Evolutionary conservation across 768 basidiomycete genomes (phyloP).

Genomic region (Podaxis carcinomalis): DNA sequence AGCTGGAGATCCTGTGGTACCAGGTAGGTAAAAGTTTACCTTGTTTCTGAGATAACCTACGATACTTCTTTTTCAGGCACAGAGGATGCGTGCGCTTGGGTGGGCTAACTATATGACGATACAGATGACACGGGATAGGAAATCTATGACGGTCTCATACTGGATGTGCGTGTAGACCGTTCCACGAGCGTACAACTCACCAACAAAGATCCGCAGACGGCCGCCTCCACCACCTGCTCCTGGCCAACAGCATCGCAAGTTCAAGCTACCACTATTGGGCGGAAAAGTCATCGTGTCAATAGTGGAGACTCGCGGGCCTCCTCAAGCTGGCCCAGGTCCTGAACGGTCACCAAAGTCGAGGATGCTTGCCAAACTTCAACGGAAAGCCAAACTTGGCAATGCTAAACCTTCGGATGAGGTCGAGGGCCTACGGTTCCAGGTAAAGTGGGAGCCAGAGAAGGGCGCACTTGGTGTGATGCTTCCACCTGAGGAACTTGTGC

Average conservation of each 20-base stretch:
- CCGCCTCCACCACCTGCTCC: slow-evolving; percentile 23
- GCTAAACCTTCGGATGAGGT: slow-evolving; percentile 68
- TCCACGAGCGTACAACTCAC: background rate
- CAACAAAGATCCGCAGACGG: slow-evolving; percentile 18
- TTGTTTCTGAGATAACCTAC: slow-evolving; percentile 1
- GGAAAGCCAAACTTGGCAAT: slow-evolving; percentile 53
- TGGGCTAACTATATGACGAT: slow-evolving; percentile 78
- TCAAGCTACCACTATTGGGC: slow-evolving; percentile 56
- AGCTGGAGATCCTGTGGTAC: slow-evolving; percentile 84
- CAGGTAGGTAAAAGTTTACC: slow-evolving; percentile 37
- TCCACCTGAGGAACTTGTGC: slow-evolving; percentile 39
- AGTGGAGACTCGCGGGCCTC: slow-evolving; percentile 41
- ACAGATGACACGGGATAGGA: slow-evolving; percentile 64
- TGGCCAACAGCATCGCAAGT: slow-evolving; percentile 24
- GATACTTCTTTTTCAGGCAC: slow-evolving; percentile 39
- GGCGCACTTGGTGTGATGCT: slow-evolving; percentile 61
- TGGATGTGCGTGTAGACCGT: slow-evolving; percentile 70
- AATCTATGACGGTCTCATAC: slow-evolving; percentile 71
- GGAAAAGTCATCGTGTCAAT: slow-evolving; percentile 75
- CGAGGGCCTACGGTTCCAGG: slow-evolving; percentile 63
- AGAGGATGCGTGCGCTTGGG: slow-evolving; percentile 78
- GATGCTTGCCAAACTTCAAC: slow-evolving; percentile 59
- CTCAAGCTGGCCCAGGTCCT: slow-evolving; percentile 37
- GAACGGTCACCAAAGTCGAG: slow-evolving; percentile 51
- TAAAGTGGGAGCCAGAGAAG: slow-evolving; percentile 73